phyloP scores from a whole-genome alignment of 192 early-diverging fungal species.

The Phlyctochytrium bullatum region DNA sequence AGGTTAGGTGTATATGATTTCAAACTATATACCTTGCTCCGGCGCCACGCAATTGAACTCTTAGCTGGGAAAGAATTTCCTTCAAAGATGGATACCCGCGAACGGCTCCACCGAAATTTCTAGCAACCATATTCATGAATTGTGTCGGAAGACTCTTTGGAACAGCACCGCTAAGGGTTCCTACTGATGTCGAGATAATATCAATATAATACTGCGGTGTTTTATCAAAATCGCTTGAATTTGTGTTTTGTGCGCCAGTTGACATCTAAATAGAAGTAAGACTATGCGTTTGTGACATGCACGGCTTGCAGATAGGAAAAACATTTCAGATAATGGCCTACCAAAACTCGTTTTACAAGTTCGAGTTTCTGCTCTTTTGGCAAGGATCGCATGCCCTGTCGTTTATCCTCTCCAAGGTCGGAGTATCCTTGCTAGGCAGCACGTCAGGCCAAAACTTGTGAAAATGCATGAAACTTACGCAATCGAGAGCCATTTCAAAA shows the following conservation, averaged over 20 bases:
- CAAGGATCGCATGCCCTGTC: conserved; percentile 33
- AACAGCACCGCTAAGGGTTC: conserved; percentile 6
- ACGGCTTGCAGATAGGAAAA: too few species aligned
- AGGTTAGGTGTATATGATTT: background rate
- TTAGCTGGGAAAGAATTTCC: conserved; percentile 33
- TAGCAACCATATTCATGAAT: conserved; percentile 31
- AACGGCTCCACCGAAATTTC: conserved; percentile 8
- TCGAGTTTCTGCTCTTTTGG: conserved; percentile 38
- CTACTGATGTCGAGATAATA: conserved; percentile 19
- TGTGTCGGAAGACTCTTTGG: conserved; percentile 30
- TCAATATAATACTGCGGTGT: conserved; percentile 37
- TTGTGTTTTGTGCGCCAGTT: conserved; percentile 10
- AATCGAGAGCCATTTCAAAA: conserved; percentile 40
- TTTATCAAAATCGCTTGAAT: conserved; percentile 20
- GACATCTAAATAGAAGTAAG: background rate
- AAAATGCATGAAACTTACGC: conserved; percentile 18
- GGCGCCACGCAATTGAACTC: conserved; percentile 33
- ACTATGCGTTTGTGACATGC: too few species aligned
- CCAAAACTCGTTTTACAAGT: conserved; percentile 29
- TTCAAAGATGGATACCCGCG: conserved; percentile 19
- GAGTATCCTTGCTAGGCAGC: conserved; percentile 14
- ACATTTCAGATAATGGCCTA: conserved; percentile 6
- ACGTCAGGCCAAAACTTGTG: background rate
- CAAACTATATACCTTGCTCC: conserved; percentile 15
- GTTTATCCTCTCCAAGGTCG: conserved; percentile 14